Conservation (phyloP, 2,329 filamentous ascomycete genomes). For the Chaetomiaceae sp. region DNA sequence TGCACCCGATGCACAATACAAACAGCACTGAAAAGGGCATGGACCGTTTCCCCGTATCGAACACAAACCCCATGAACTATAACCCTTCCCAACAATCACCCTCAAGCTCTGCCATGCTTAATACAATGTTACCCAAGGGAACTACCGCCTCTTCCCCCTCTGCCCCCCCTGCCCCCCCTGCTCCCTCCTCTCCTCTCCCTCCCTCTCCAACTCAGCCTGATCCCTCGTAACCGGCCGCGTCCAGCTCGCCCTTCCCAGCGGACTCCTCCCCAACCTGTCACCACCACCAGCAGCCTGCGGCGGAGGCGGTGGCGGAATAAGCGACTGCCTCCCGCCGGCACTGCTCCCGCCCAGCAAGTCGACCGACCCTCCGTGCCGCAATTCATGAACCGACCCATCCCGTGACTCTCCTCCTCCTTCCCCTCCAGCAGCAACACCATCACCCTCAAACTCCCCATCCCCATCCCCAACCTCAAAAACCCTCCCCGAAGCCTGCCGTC, state of each 20-base stretch:
- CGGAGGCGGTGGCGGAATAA: neutral
- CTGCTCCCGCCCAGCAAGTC: neutral
- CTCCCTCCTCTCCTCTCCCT: neutral
- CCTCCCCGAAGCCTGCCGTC: too few relatives aligned
- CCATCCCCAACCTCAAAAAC: neutral
- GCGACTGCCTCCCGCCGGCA: neutral
- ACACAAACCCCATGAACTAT: too few relatives aligned
- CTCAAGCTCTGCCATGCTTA: too few relatives aligned
- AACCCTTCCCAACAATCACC: too few relatives aligned
- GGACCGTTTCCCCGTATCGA: too few relatives aligned
- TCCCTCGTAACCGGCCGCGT: constrained; percentile 30
- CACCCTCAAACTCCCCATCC: neutral
- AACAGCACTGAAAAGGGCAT: too few relatives aligned
- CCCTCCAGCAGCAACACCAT: neutral
- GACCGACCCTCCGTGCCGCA: neutral
- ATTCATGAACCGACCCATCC: neutral
- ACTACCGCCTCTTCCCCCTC: neutral
- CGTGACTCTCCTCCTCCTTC: neutral
- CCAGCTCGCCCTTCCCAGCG: constrained; percentile 36
- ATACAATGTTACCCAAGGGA: too few relatives aligned
- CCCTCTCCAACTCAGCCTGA: constrained; percentile 31
- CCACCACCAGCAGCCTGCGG: neutral
- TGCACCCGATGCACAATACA: too few relatives aligned
- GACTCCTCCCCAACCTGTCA: constrained; percentile 34
- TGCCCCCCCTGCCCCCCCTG: constrained; percentile 4